phyloP scores from a whole-genome alignment of 805 yeast species.

The Torulaspora maleeae region DNA sequence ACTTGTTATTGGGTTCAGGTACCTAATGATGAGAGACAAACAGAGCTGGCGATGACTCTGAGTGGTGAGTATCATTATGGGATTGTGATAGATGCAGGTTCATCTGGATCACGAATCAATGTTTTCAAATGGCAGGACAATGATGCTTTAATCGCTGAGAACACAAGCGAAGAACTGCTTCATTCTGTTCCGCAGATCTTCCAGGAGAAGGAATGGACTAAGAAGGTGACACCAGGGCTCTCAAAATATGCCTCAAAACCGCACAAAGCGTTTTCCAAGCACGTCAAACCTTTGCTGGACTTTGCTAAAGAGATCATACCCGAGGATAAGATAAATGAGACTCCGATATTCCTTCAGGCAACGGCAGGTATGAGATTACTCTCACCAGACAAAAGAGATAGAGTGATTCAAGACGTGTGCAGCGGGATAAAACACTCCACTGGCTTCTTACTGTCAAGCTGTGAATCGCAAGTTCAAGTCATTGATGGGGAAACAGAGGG shows the following conservation, averaged over 20 bases:
- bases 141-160: constrained; percentile 13
- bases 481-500: constrained; percentile 97
- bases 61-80: constrained; percentile 50
- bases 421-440: constrained; percentile 48
- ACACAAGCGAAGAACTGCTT: constrained; percentile 31
- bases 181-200: constrained; percentile 63
- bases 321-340: constrained; percentile 47
- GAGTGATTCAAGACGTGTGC: constrained; percentile 60
- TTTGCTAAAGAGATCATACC: constrained; percentile 75
- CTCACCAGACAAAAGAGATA: constrained; percentile 47
- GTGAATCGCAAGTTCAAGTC: constrained; percentile 69
- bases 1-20: not conserved
- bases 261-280: constrained; percentile 61
- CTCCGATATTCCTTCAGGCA: constrained; percentile 88
- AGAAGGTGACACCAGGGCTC: constrained; percentile 77
- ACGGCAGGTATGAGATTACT: constrained; percentile 95
- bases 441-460: constrained; percentile 49
- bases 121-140: constrained; percentile 75
- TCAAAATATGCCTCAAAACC: constrained; percentile 58
- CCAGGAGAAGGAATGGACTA: constrained; percentile 64
- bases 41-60: not conserved
- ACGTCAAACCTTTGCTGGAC: constrained; percentile 58
- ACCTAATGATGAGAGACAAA: not conserved
- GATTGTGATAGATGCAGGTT: constrained; percentile 90
- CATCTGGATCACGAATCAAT: constrained; percentile 87